Evolutionary conservation across 2,329 filamentous ascomycete species (phyloP).

Genomic region (Fusarium oligoseptatum): DNA sequence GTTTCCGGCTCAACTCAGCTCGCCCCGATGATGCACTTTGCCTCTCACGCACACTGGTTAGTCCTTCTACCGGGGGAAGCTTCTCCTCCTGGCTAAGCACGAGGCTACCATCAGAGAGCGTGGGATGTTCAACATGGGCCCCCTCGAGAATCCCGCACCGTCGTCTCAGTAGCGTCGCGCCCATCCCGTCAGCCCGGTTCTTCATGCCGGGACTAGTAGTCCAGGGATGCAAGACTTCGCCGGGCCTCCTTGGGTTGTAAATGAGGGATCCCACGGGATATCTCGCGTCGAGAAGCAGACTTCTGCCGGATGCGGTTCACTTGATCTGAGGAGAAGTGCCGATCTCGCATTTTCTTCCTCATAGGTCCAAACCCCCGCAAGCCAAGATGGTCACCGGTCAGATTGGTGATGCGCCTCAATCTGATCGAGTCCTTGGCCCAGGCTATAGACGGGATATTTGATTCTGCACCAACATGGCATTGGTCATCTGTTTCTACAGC

Average conservation of each 20-base stretch:
- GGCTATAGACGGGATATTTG: not conserved
- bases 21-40: conserved; percentile 29
- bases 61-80: conserved; percentile 12
- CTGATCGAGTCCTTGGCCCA: conserved; percentile 7
- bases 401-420: conserved; percentile 22
- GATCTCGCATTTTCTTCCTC: conserved; percentile 35
- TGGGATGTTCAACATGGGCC: conserved; percentile 29
- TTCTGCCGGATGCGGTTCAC: conserved; percentile 16
- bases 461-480: not conserved
- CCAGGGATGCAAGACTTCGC: conserved; percentile 7
- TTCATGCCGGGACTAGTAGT: conserved; percentile 1
- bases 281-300: not conserved
- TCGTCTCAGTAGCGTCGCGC: conserved; percentile 4
- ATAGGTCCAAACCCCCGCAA: conserved; percentile 22
- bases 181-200: conserved; percentile 37
- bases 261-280: conserved; percentile 7
- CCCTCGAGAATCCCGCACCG: conserved; percentile 8
- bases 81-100: conserved; percentile 14
- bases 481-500: not conserved
- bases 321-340: conserved; percentile 31
- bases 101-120: not conserved
- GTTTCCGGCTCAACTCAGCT: not conserved
- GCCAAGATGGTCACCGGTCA: conserved; percentile 23
- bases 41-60: conserved; percentile 15
- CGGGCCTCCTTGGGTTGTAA: not conserved